These are phyloP conservation scores for Russula vinacea DNA, from an alignment of 768 basidiomycete species.

Conservation along the genomic window DNA sequence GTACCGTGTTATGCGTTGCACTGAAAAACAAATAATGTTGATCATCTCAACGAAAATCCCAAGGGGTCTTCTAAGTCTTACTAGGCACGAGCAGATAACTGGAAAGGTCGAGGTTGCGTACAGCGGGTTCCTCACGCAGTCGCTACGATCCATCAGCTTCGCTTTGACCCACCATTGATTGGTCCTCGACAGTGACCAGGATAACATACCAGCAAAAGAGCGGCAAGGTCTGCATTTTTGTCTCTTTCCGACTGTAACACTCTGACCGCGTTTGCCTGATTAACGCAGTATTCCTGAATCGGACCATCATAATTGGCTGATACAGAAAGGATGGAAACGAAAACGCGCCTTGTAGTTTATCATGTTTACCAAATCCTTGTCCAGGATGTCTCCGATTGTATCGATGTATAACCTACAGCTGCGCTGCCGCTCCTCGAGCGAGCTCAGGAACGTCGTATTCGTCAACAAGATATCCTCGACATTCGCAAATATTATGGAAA, in stretches of 20 bases:
- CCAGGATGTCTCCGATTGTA: conserved; percentile 79
- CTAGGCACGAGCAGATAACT: conserved; percentile 92
- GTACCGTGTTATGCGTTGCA: conserved; percentile 95
- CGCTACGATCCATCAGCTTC: conserved; percentile 42
- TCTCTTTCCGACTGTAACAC: conserved; percentile 71
- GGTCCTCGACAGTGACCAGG: not conserved
- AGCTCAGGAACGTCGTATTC: conserved; percentile 85
- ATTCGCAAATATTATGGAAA: conserved; percentile 85
- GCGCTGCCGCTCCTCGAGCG: conserved; percentile 87
- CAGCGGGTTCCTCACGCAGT: conserved; percentile 72
- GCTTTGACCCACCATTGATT: not conserved
- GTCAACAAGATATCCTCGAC: conserved; percentile 88
- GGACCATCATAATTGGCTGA: not conserved
- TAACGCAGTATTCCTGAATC: conserved; percentile 80
- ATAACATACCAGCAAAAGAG: conserved; percentile 58
- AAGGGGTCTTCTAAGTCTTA: conserved; percentile 40
- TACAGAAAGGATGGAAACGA: not conserved
- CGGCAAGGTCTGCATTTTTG: conserved; percentile 59
- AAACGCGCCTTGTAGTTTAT: conserved; percentile 68
- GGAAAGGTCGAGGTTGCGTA: conserved; percentile 81
- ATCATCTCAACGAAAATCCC: too few species aligned
- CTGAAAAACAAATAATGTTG: conserved; percentile 39
- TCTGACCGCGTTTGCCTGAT: conserved; percentile 75
- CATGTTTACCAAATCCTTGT: conserved; percentile 73
- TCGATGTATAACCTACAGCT: conserved; percentile 90